These are phyloP conservation scores for Kodamaea restingae DNA, from an alignment of 805 yeast species.

Conservation along the genomic window DNA sequence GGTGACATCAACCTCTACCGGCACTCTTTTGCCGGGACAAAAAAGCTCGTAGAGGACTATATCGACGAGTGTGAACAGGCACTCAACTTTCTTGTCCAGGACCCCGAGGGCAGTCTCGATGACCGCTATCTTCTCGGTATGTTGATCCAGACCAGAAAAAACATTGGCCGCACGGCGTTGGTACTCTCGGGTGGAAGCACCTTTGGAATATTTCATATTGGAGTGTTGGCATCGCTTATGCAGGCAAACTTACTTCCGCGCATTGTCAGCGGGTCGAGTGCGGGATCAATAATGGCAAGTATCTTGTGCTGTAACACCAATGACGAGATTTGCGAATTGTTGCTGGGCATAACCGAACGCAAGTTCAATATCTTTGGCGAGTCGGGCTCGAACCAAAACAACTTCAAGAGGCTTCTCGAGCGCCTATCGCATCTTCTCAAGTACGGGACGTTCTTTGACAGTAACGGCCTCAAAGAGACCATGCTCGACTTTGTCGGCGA, in stretches of 20 bases:
- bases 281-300: constrained; percentile 93
- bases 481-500: constrained; percentile 81
- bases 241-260: constrained; percentile 77
- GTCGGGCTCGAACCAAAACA: constrained; percentile 31
- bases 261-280: constrained; percentile 89
- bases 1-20: constrained; percentile 75
- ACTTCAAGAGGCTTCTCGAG: constrained; percentile 45
- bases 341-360: constrained; percentile 58
- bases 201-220: constrained; percentile 88
- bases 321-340: constrained; percentile 58
- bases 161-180: constrained; percentile 90
- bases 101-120: constrained; percentile 45
- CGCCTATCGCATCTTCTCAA: constrained; percentile 57
- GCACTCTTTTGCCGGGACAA: constrained; percentile 83
- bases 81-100: constrained; percentile 38
- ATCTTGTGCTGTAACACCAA: constrained; percentile 76
- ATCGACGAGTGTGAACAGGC: constrained; percentile 65
- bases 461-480: constrained; percentile 62
- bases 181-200: constrained; percentile 97
- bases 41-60: constrained; percentile 76
- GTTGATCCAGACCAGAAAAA: constrained; percentile 81
- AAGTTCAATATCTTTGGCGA: constrained; percentile 51
- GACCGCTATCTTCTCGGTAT: constrained; percentile 70
- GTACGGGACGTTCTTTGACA: constrained; percentile 88
- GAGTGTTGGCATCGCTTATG: constrained; percentile 76